phyloP scores from a whole-genome alignment of 331 rosid species.

The Cydonia oblonga region DNA sequence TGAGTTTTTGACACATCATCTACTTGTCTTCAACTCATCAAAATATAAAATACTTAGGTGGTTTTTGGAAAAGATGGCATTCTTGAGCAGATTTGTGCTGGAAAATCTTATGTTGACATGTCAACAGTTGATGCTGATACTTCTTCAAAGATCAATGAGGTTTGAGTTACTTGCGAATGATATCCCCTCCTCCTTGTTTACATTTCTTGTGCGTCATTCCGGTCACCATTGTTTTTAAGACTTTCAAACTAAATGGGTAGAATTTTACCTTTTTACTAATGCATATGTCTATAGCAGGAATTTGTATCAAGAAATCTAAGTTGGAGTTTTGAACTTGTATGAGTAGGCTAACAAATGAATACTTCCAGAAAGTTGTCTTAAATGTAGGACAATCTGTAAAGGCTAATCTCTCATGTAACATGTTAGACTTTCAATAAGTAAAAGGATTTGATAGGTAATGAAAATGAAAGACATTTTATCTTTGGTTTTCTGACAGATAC shows the following conservation, averaged over 20 bases:
- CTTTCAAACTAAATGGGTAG: too few relatives aligned
- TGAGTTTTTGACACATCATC: background rate
- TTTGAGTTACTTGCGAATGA: conserved; percentile 19
- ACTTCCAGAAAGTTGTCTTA: background rate
- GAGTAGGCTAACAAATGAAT: background rate
- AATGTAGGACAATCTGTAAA: background rate
- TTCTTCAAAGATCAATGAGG: conserved; percentile 65
- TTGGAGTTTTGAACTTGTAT: background rate
- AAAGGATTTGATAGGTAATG: background rate
- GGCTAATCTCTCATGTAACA: background rate
- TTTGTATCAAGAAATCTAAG: background rate
- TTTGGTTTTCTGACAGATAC: background rate
- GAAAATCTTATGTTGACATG: conserved; percentile 72
- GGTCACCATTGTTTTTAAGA: background rate
- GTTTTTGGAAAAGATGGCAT: conserved; percentile 66
- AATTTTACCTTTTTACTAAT: background rate
- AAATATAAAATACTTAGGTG: conserved; percentile 32
- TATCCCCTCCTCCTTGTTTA: background rate
- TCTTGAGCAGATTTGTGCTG: conserved; percentile 50
- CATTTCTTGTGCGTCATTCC: background rate
- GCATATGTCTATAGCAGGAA: background rate
- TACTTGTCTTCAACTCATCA: background rate
- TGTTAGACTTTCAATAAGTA: background rate
- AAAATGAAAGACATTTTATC: background rate
- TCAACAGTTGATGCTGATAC: conserved; percentile 74